Conservation (phyloP, 2,329 filamentous ascomycete genomes). For the Penicillium sp. region DNA sequence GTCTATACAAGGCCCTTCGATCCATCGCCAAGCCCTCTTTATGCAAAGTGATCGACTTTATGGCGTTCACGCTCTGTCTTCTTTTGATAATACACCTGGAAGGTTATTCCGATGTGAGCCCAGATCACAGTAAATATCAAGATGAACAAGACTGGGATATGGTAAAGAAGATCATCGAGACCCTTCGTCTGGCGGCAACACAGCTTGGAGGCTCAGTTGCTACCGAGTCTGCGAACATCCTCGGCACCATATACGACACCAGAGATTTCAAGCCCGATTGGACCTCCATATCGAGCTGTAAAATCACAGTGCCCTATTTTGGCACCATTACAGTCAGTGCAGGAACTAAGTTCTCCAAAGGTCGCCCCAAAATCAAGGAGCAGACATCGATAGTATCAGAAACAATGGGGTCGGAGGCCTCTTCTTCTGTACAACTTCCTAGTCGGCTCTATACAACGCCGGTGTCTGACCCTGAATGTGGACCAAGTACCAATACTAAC, state of each 20-base stretch:
- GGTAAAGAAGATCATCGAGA: constrained; percentile 32
- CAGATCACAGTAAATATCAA: constrained; percentile 27
- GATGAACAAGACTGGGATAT: constrained; percentile 39
- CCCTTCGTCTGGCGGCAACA: constrained; percentile 33
- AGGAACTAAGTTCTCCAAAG: constrained; percentile 31
- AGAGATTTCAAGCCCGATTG: constrained; percentile 19
- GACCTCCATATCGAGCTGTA: constrained; percentile 27
- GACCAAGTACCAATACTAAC: constrained; percentile 1
- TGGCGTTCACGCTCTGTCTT: constrained; percentile 48
- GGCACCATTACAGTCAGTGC: constrained; percentile 42
- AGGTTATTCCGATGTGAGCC: constrained; percentile 30
- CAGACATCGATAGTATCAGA: constrained; percentile 14
- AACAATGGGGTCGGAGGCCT: neutral
- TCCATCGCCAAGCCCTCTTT: constrained; percentile 34
- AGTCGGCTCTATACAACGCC: constrained; percentile 26
- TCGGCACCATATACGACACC: constrained; percentile 37
- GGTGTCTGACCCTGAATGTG: constrained; percentile 19
- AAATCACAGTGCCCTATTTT: constrained; percentile 48
- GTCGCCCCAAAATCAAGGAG: constrained; percentile 2
- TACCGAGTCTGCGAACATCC: constrained; percentile 42
- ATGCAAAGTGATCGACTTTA: constrained; percentile 51
- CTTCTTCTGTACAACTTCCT: constrained; percentile 11
- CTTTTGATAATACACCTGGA: constrained; percentile 46
- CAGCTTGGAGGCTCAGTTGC: constrained; percentile 44
- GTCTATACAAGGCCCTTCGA: constrained; percentile 39